Percentiles rank a stretch among this genome's conserved stretches.
Evolutionary conservation across 495 filamentous ascomycete genomes (phyloP).

Genomic region (Entonaema liquescens): DNA sequence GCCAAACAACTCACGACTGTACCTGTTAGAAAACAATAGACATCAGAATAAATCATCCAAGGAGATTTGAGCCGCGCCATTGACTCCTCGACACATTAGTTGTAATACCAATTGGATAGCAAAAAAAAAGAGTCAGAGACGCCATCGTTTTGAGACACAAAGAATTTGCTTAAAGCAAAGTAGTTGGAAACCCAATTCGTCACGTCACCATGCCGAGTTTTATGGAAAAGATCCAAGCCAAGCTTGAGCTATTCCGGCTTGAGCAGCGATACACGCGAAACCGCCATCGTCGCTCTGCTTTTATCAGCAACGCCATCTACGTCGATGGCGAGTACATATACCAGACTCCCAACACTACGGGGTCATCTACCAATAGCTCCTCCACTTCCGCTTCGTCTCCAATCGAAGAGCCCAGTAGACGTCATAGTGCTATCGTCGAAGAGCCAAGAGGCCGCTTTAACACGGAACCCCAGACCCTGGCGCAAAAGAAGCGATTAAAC

Average conservation of each 20-base stretch:
- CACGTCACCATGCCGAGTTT: slow-evolving; percentile 46
- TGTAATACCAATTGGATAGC: slow-evolving; percentile 2
- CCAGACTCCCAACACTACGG: slow-evolving; percentile 59
- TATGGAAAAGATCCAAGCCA: slow-evolving; percentile 63
- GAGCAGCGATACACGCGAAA: slow-evolving; percentile 91
- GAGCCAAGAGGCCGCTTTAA: slow-evolving; percentile 16
- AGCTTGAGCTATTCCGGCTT: slow-evolving; percentile 88
- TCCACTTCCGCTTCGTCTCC: slow-evolving; percentile 44
- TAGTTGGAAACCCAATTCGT: neutral
- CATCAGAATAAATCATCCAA: neutral
- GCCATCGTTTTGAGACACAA: neutral
- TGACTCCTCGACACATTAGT: slow-evolving; percentile 4
- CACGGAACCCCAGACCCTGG: slow-evolving; percentile 24
- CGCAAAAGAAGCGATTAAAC: slow-evolving; percentile 51
- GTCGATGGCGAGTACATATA: slow-evolving; percentile 94
- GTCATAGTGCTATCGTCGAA: slow-evolving; percentile 36
- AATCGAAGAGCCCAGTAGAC: slow-evolving; percentile 16
- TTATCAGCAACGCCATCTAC: slow-evolving; percentile 85
- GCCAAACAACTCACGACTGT: slow-evolving; percentile 3
- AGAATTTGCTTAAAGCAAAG: neutral
- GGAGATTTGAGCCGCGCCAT: slow-evolving; percentile 3
- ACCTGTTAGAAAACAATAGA: slow-evolving; percentile 1
- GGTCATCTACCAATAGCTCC: slow-evolving; percentile 54
- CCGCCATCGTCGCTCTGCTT: slow-evolving; percentile 81
- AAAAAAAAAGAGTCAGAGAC: neutral